Evolutionary conservation across 768 basidiomycete genomes (phyloP).

Genomic region (Dioszegia hungarica): DNA sequence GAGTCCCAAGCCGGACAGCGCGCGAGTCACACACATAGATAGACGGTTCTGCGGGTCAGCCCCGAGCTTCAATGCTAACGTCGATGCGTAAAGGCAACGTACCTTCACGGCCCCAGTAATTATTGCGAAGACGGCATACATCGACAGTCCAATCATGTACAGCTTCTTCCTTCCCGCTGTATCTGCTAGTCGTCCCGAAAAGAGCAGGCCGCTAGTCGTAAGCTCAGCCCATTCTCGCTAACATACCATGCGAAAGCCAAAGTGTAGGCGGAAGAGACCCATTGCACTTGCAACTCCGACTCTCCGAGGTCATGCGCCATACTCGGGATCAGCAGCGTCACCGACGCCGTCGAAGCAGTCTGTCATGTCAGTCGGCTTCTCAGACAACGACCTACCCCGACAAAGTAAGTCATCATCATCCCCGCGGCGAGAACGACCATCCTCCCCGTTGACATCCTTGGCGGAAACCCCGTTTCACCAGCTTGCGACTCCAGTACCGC

Average conservation of each 20-base stretch:
- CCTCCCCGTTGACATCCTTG: constrained; percentile 4
- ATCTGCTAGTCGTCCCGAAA: constrained; percentile 28
- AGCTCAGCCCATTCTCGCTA: neutral
- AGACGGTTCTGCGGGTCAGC: constrained; percentile 7
- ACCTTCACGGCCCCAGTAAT: constrained; percentile 22
- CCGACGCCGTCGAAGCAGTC: neutral
- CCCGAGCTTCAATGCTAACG: neutral
- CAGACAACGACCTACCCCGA: constrained; percentile 12
- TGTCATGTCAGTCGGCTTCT: neutral
- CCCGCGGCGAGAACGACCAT: constrained; percentile 2
- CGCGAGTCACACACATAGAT: constrained; percentile 24
- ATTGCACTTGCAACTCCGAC: constrained; percentile 16
- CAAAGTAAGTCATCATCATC: constrained; percentile 28
- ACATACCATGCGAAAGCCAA: constrained; percentile 24
- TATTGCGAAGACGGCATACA: constrained; percentile 60
- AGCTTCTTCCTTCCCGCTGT: constrained; percentile 63
- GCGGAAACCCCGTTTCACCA: neutral
- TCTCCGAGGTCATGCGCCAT: constrained; percentile 13
- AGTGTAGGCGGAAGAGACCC: constrained; percentile 22
- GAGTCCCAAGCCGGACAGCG: constrained; percentile 20
- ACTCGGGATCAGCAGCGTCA: constrained; percentile 13
- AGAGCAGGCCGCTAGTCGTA: constrained; percentile 18
- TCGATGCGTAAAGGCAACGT: neutral
- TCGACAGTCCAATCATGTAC: constrained; percentile 60
- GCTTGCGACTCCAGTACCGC: neutral